These are phyloP conservation scores for Arxiozyma bovina DNA, from an alignment of 1,139 yeast species.

Conservation along the genomic window DNA sequence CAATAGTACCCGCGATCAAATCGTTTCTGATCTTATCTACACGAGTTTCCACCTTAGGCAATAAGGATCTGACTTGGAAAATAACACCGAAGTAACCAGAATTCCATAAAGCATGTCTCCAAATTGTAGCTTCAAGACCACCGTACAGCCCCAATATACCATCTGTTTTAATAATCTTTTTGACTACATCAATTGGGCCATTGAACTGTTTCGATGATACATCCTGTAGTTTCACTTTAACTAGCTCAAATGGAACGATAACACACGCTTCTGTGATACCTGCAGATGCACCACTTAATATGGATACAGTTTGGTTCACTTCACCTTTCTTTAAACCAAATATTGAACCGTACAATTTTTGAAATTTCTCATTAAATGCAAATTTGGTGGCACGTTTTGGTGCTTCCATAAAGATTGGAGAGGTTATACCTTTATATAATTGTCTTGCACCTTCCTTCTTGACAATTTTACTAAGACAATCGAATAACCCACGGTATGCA, in stretches of 20 bases:
- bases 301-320: slow-evolving; percentile 75
- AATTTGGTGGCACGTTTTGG: slow-evolving; percentile 97
- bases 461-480: slow-evolving; percentile 74
- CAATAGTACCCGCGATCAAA: slow-evolving; percentile 84
- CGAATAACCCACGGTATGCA: slow-evolving; percentile 73
- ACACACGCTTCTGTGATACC: slow-evolving; percentile 96
- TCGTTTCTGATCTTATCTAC: slow-evolving; percentile 77
- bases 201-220: slow-evolving; percentile 60
- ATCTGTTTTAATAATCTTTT: slow-evolving; percentile 59
- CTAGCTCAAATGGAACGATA: slow-evolving; percentile 92
- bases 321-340: slow-evolving; percentile 49
- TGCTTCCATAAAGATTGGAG: slow-evolving; percentile 99
- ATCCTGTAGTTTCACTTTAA: slow-evolving; percentile 83
- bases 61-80: slow-evolving; percentile 67
- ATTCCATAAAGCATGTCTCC: slow-evolving; percentile 97
- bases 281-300: slow-evolving; percentile 94
- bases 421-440: slow-evolving; percentile 85
- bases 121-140: slow-evolving; percentile 91
- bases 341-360: slow-evolving; percentile 63
- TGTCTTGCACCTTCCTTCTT: slow-evolving; percentile 77
- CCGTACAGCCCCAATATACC: slow-evolving; percentile 83
- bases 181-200: slow-evolving; percentile 79
- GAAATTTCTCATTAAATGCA: slow-evolving; percentile 97
- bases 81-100: slow-evolving; percentile 97
- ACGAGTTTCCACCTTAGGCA: slow-evolving; percentile 67